phyloP scores from a whole-genome alignment of 2,329 filamentous ascomycete species.

The Pseudogymnoascus sp. region DNA sequence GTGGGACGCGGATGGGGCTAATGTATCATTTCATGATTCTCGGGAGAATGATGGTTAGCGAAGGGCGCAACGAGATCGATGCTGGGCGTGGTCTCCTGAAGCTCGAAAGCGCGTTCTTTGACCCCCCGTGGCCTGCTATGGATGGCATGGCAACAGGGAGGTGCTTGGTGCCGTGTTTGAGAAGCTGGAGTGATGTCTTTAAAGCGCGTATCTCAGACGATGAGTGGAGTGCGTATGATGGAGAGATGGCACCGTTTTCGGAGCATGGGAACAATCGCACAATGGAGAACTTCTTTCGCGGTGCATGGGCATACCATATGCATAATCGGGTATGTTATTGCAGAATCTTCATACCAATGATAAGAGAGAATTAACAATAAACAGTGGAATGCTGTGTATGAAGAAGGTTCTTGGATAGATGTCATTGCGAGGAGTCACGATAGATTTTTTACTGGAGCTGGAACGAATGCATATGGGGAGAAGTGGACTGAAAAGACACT shows the following conservation, averaged over 20 bases:
- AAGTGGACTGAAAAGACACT: background rate
- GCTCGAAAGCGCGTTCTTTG: background rate
- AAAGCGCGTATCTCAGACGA: background rate
- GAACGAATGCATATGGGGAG: slow-evolving; percentile 1
- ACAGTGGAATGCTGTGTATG: slow-evolving; percentile 1
- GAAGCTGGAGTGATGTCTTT: background rate
- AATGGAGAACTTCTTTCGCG: background rate
- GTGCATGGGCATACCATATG: slow-evolving; percentile 5
- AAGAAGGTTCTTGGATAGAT: slow-evolving; percentile 1
- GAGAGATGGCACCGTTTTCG: background rate
- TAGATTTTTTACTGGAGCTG: background rate
- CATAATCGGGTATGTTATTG: background rate
- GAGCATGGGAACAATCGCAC: background rate
- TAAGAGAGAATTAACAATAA: background rate
- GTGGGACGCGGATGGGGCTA: background rate
- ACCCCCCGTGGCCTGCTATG: background rate
- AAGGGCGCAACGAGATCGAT: background rate
- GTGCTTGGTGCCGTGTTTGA: background rate
- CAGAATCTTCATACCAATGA: background rate
- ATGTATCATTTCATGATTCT: background rate
- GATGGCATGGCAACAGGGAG: background rate
- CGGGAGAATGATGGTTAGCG: background rate
- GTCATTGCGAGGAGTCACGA: background rate
- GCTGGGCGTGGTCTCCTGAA: background rate
- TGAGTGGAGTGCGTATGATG: slow-evolving; percentile 1